Base-by-base conservation (phyloP, 2,329 filamentous ascomycete genomes). In the Pseudogymnoascus sp. region DNA sequence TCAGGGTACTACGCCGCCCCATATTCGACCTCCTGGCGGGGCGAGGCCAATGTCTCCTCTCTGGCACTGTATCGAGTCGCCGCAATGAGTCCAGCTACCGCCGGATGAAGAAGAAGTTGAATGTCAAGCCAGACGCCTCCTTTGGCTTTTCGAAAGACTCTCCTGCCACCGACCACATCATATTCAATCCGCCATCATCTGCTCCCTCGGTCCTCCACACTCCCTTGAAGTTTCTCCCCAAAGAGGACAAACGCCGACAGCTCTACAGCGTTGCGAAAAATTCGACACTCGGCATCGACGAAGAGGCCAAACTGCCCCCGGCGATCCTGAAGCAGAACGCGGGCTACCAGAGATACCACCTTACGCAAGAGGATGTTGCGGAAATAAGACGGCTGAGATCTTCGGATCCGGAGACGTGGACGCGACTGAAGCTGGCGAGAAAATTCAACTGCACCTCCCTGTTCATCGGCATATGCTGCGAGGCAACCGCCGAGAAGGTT, bases 201-300 rank as follows among this genome's bases (percentile, higher is more conserved):
- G 77, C 79, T 63, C 76, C 82, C 2, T 81, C 83, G n/a, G 83
- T 86, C 64, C 80, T 79, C 70, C 82, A 88, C 76, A 88, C 85
- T n/a, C 85, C 85, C 63, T 82, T 86, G 75, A 82, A 85, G 72
- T 88, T 88, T 75, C 80, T 88, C 31, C 85, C 85, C 62, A 79
- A 77, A 65, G 71, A 73, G 40, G 73, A 75, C 63, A 72, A 72
- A 64, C 68, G 72, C 59, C 69, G 68, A 61, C 65, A 71, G 59
- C 65, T 72, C 15, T 64, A 74, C 17, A 64, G 64, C 17, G 50
- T 56, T n/a, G 59, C 67, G 13, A 69, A 70, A n/a, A 64, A 67
- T 61, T 59, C 64, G 35, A 68, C 63, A 65, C 46, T 68, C 10
- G 50, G 63, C 10, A 63, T 64, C 7, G 26, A 59, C 7, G 46